phyloP scores from a whole-genome alignment of 2,329 filamentous ascomycete species.

The Tolypocladium nubicola region DNA sequence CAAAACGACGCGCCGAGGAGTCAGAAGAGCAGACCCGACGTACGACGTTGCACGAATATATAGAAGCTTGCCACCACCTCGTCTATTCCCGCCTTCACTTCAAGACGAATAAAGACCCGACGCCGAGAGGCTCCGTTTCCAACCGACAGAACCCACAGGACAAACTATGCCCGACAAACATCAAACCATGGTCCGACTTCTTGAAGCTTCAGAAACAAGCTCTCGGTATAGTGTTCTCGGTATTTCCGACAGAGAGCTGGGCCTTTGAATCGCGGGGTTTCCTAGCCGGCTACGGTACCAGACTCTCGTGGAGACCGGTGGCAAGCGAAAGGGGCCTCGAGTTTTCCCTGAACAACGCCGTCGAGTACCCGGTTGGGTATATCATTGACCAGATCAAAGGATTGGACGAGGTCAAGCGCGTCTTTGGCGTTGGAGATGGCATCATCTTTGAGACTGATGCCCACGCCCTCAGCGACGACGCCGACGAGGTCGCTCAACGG shows the following conservation, averaged over 20 bases:
- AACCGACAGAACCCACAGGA: too few species aligned
- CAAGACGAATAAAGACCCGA: too few species aligned
- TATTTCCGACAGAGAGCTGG: neutral
- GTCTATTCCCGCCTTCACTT: too few species aligned
- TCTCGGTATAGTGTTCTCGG: neutral
- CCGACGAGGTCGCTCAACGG: neutral
- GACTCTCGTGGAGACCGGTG: neutral
- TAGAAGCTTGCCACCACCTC: too few species aligned
- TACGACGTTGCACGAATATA: too few species aligned
- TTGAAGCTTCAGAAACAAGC: slow-evolving; percentile 1
- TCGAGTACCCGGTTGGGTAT: slow-evolving; percentile 1
- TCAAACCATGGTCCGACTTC: neutral
- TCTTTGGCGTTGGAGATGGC: neutral
- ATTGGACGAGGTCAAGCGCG: neutral
- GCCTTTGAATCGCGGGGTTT: neutral
- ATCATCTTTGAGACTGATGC: slow-evolving; percentile 3
- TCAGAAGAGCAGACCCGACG: too few species aligned
- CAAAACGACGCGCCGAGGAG: too few species aligned
- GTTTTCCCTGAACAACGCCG: neutral
- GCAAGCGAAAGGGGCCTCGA: slow-evolving; percentile 2
- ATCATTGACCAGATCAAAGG: slow-evolving; percentile 2
- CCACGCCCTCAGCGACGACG: neutral
- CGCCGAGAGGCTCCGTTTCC: too few species aligned
- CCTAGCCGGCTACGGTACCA: neutral
- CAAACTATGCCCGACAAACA: too few species aligned